Conservation (phyloP, 768 basidiomycete genomes). For the Naganishia vaughanmartiniae region DNA sequence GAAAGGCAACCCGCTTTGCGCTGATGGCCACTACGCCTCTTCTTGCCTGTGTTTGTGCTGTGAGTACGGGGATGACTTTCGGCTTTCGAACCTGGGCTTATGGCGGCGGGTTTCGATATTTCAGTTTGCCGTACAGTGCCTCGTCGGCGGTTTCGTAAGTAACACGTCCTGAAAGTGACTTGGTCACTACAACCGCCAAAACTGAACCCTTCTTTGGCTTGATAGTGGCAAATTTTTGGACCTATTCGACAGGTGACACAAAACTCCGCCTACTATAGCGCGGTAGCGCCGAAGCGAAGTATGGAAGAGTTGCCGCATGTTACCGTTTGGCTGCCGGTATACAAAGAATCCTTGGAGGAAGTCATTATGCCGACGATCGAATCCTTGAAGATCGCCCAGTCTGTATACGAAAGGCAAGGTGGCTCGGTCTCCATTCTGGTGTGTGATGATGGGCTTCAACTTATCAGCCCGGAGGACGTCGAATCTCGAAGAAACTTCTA, state of each 20-base stretch:
- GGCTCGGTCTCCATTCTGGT: conserved; percentile 75
- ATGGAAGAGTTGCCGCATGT: conserved; percentile 44
- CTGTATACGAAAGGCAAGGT: conserved; percentile 83
- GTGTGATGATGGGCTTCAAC: conserved; percentile 79
- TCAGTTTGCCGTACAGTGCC: conserved; percentile 22
- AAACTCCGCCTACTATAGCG: conserved; percentile 50
- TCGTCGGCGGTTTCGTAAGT: conserved; percentile 53
- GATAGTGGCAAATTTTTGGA: conserved; percentile 50
- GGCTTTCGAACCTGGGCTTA: conserved; percentile 55
- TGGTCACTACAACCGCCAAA: too few relatives aligned
- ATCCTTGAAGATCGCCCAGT: conserved; percentile 80
- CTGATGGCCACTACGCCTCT: conserved; percentile 67
- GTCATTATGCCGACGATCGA: conserved; percentile 61
- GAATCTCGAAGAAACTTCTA: conserved; percentile 71
- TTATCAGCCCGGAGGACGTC: conserved; percentile 63
- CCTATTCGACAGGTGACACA: conserved; percentile 50
- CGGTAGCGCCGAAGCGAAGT: conserved; percentile 41
- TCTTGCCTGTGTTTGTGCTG: conserved; percentile 53
- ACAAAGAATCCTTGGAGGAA: conserved; percentile 62
- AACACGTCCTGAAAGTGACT: neutral
- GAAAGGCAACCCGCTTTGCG: conserved; percentile 63
- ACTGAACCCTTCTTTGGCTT: neutral
- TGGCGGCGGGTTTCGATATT: too few relatives aligned
- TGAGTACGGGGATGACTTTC: conserved; percentile 56
- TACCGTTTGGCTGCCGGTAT: conserved; percentile 74